These are phyloP conservation scores for Fusarium piperis DNA, from an alignment of 2,329 filamentous ascomycete genomes.

Conservation along the genomic window DNA sequence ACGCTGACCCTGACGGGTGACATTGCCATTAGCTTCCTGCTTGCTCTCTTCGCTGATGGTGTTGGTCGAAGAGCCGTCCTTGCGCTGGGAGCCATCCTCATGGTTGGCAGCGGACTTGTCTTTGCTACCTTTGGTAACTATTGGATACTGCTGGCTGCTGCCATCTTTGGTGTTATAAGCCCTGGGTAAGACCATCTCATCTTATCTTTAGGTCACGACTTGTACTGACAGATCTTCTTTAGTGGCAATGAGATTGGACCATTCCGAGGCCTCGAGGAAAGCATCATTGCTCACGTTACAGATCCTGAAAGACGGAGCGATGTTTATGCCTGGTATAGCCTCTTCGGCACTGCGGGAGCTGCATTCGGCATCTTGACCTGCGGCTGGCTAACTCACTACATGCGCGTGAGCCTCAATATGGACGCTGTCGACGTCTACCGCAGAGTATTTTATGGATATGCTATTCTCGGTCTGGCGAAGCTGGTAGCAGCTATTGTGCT, in stretches of 20 bases:
- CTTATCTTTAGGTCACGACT: rapidly evolving
- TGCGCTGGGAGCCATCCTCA: conserved; percentile 62
- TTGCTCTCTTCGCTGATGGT: conserved; percentile 68
- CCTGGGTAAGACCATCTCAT: conserved; percentile 50
- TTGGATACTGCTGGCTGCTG: conserved; percentile 66
- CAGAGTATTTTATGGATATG: conserved; percentile 57
- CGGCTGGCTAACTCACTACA: conserved; percentile 66
- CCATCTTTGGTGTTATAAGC: conserved; percentile 70
- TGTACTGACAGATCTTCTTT: not conserved
- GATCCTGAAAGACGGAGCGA: conserved; percentile 57
- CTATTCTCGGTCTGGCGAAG: conserved; percentile 64
- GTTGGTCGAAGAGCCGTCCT: conserved; percentile 65
- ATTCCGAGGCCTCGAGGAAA: conserved; percentile 70
- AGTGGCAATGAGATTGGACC: conserved; percentile 73
- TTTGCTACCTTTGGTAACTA: conserved; percentile 65
- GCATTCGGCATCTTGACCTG: conserved; percentile 68
- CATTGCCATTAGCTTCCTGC: conserved; percentile 65
- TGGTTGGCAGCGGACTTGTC: conserved; percentile 64
- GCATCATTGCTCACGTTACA: conserved; percentile 66
- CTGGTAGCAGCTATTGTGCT: conserved; percentile 61
- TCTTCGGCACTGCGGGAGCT: conserved; percentile 67
- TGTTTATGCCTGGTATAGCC: conserved; percentile 70
- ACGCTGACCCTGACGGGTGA: conserved; percentile 70
- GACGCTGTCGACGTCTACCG: conserved; percentile 59
- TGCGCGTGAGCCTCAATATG: conserved; percentile 57